Evolutionary conservation across 2,329 filamentous ascomycete species (phyloP), one percentile per base, ranked within the genome.

Genomic region (Xylaria hypoxylon): DNA sequence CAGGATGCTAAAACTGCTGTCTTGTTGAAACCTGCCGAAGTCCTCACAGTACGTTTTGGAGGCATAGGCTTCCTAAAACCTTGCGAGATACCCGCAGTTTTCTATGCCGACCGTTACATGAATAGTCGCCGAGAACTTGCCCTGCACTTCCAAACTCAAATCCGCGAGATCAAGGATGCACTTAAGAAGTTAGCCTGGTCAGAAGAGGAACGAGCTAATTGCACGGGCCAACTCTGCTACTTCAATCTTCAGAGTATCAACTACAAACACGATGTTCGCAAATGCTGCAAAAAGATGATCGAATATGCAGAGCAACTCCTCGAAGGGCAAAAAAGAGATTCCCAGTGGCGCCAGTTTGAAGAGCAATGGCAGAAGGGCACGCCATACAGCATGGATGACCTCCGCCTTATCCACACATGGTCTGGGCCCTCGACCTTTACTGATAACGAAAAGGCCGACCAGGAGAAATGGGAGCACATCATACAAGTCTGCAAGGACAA

Each of bases 21-120:
- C 53, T 78, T 86, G 44, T 76, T 77, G n/a, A 77, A 82, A 15
- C 78, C 81, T 65, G 83, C 83, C 3, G 84, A 87, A n/a, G 79
- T 87, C 3, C 70, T 88, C 26, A 80, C 81, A 7, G 78, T 88
- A 42, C 80, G 81, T 48, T 72, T 88, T 13, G 77, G 78, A 17
- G 79, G 79, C 2, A 77, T 80, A 3, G 82, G 81, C 1, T 77
- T 82, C 4, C 72, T 77, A 7, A 80, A 81, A 50, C 79, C 79
- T 2, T 78, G 86, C 47, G 83, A 86, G 3, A 82, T 88, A 38
- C 86, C 86, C 5, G 76, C 78, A 47, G 76, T 82, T 13, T 82
- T 87, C 67, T 87, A 86, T 69, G 82, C 84, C 0, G 86, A 88
- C 73, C 82, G 80, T n/a, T 88, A 87, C 64, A 74, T 86, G 58